These are phyloP conservation scores for Talaromyces nanjingensis DNA, from an alignment of 495 filamentous ascomycete genomes.

Conservation along the genomic window DNA sequence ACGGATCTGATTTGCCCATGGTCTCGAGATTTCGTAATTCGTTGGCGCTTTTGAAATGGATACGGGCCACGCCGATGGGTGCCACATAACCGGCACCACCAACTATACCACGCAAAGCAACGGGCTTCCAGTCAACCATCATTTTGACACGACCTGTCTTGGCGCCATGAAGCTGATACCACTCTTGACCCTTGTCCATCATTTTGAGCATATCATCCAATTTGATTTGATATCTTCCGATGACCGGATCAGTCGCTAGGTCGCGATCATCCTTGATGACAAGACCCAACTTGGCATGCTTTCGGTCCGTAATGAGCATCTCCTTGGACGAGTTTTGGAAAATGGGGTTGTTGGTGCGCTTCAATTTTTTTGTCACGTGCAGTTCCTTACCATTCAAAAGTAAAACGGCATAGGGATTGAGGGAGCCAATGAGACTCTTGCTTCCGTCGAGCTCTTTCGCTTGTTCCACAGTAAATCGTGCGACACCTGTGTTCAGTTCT, in stretches of 20 bases:
- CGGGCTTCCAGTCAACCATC: slow-evolving; percentile 89
- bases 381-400: slow-evolving; percentile 87
- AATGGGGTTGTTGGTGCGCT: slow-evolving; percentile 93
- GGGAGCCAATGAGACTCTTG: slow-evolving; percentile 80
- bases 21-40: slow-evolving; percentile 88
- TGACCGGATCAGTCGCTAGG: slow-evolving; percentile 68
- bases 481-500: slow-evolving; percentile 87
- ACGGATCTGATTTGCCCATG: slow-evolving; percentile 95
- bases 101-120: slow-evolving; percentile 67
- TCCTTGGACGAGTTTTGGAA: slow-evolving; percentile 89
- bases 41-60: slow-evolving; percentile 81
- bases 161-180: slow-evolving; percentile 81
- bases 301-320: slow-evolving; percentile 86
- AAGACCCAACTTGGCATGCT: slow-evolving; percentile 78
- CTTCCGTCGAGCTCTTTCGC: slow-evolving; percentile 89
- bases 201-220: slow-evolving; percentile 86
- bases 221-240: slow-evolving; percentile 92
- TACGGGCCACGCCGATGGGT: slow-evolving; percentile 86
- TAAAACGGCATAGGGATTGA: slow-evolving; percentile 84
- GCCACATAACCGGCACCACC: slow-evolving; percentile 86
- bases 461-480: slow-evolving; percentile 86
- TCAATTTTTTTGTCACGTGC: slow-evolving; percentile 76
- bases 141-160: slow-evolving; percentile 85
- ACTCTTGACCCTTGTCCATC: slow-evolving; percentile 89
- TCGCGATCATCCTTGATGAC: slow-evolving; percentile 94